Conservation (phyloP, 345 rosid genomes). For the Euphorbia peplus region DNA sequence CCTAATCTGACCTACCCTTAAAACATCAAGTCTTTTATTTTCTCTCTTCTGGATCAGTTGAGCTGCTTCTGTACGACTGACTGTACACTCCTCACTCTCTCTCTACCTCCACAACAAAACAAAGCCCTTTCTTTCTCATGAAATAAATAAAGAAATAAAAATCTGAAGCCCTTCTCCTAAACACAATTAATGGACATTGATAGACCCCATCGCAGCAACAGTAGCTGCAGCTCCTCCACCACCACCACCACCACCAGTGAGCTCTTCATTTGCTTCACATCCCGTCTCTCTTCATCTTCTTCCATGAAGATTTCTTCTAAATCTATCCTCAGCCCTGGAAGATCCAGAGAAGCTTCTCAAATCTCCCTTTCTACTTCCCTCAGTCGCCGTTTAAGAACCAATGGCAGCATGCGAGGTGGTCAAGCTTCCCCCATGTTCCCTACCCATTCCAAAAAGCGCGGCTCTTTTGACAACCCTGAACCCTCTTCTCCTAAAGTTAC, state of each 20-base stretch:
- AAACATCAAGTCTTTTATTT: too few species aligned
- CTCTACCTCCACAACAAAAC: slow-evolving; percentile 7
- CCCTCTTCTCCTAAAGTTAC: slow-evolving; percentile 97
- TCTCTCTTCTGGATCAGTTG: not conserved
- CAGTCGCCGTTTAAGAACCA: slow-evolving; percentile 63
- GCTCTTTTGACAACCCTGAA: slow-evolving; percentile 69
- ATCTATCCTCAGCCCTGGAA: slow-evolving; percentile 73
- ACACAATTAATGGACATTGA: slow-evolving; percentile 49
- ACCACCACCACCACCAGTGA: slow-evolving; percentile 36
- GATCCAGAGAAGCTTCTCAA: slow-evolving; percentile 52
- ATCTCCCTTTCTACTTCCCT: slow-evolving; percentile 81
- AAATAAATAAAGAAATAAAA: not conserved
- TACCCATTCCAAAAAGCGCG: slow-evolving; percentile 51
- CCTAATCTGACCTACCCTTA: too few species aligned
- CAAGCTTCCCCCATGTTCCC: slow-evolving; percentile 89
- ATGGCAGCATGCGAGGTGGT: slow-evolving; percentile 74
- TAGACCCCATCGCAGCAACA: slow-evolving; percentile 66
- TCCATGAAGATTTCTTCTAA: slow-evolving; percentile 89
- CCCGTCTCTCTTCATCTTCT: slow-evolving; percentile 79
- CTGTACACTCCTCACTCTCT: not conserved
- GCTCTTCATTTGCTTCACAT: slow-evolving; percentile 82
- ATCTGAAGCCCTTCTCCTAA: not conserved
- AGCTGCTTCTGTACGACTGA: not conserved
- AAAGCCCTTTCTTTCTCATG: not conserved
- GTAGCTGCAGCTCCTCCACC: slow-evolving; percentile 27